These are phyloP conservation scores for Lignosus rhinocerotis DNA, from an alignment of 1,284 basidiomycete genomes.

Conservation along the genomic window DNA sequence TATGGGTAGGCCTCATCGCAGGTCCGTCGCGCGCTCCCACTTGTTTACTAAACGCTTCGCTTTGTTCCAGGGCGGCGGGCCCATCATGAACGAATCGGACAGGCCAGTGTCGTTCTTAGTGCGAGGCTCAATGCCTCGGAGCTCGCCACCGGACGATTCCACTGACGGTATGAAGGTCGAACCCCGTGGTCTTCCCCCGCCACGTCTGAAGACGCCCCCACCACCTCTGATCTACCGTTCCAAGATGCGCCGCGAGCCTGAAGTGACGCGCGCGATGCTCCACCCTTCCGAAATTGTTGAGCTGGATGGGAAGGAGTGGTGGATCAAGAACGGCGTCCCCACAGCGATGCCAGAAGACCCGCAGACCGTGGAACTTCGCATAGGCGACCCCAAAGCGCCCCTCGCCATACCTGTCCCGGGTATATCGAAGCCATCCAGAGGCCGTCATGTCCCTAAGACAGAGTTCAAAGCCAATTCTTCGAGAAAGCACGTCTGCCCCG, in stretches of 20 bases:
- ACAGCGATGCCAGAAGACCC: not conserved
- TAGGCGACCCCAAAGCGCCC: constrained; percentile 20
- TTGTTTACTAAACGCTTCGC: not conserved
- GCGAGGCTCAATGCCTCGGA: constrained; percentile 17
- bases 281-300: not conserved
- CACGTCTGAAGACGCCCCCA: constrained; percentile 14
- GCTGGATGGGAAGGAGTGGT: constrained; percentile 3
- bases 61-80: constrained; percentile 7
- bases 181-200: constrained; percentile 15
- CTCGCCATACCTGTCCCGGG: constrained; percentile 55
- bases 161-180: constrained; percentile 3
- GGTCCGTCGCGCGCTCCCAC: not conserved
- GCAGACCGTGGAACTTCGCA: not conserved
- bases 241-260: not conserved
- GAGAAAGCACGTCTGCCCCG: constrained; percentile 60
- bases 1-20: constrained; percentile 13
- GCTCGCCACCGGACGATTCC: not conserved
- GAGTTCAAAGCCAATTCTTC: constrained; percentile 24
- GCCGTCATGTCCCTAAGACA: constrained; percentile 63
- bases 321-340: constrained; percentile 7
- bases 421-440: constrained; percentile 71
- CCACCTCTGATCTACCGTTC: not conserved
- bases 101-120: constrained; percentile 24
- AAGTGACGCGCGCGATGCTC: not conserved
- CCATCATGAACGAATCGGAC: constrained; percentile 18